A percentile compares a stretch with the other conserved stretches of the same genome.
These are phyloP conservation scores for Cymbidium sinense DNA, from an alignment of 106 monocot species.

Conservation along the genomic window DNA sequence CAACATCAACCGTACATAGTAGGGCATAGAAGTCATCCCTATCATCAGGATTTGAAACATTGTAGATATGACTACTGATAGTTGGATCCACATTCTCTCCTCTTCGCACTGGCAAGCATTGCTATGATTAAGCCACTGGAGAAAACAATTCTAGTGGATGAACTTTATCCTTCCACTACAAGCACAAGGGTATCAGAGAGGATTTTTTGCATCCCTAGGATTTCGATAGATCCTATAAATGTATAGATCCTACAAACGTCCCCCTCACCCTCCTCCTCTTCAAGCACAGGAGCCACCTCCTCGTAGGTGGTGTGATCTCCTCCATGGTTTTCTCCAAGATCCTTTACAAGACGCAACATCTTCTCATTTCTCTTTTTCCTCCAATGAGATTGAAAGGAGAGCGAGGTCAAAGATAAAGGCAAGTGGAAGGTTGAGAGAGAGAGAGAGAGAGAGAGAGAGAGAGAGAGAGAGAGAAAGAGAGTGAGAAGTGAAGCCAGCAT, in stretches of 20 bases:
- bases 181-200: slow-evolving; percentile 90
- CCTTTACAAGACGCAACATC: too few relatives aligned
- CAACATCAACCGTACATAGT: too few relatives aligned
- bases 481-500: too few relatives aligned
- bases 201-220: slow-evolving; percentile 67
- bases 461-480: too few relatives aligned
- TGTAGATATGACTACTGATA: too few relatives aligned
- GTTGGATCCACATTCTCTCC: too few relatives aligned
- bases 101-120: slow-evolving; percentile 99
- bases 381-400: background rate
- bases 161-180: slow-evolving; percentile 99
- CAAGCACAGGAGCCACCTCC: slow-evolving; percentile 22
- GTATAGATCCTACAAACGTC: slow-evolving; percentile 98
- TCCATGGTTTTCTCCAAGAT: slow-evolving; percentile 2
- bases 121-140: slow-evolving; percentile 98
- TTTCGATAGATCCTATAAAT: too few relatives aligned
- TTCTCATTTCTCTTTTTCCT: background rate
- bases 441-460: background rate
- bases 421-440: background rate
- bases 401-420: background rate
- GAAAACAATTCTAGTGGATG: slow-evolving; percentile 96
- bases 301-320: slow-evolving; percentile 13
- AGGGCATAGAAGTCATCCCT: too few relatives aligned
- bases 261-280: slow-evolving; percentile 89
- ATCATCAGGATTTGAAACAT: too few relatives aligned